Evolutionary conservation across 1,284 basidiomycete species (phyloP).

Genomic region (Ganoderma meredithae): DNA sequence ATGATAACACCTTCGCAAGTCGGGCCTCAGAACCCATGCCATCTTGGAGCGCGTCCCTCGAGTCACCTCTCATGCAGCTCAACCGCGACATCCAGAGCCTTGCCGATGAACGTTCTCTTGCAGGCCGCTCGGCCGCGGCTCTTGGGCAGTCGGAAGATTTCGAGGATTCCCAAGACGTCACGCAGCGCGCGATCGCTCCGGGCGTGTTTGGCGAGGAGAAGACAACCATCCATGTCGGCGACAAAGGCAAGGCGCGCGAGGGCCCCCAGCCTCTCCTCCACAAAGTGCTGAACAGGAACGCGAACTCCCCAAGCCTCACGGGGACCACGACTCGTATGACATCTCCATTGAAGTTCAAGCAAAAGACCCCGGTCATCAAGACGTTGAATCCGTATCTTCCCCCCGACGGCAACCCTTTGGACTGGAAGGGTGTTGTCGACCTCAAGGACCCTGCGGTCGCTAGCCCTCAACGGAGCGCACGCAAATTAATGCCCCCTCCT

Average conservation of each 20-base stretch:
- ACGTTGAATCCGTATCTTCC: constrained; percentile 70
- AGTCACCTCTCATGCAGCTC: constrained; percentile 79
- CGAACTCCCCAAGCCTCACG: constrained; percentile 29
- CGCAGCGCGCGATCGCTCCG: constrained; percentile 34
- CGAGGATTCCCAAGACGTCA: constrained; percentile 38
- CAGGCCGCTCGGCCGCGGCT: constrained; percentile 34
- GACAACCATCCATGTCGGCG: constrained; percentile 16
- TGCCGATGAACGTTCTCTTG: constrained; percentile 32
- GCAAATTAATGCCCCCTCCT: constrained; percentile 16
- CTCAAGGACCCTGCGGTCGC: constrained; percentile 65
- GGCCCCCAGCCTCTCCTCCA: constrained; percentile 49
- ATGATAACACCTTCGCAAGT: constrained; percentile 48
- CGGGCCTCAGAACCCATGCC: constrained; percentile 51
- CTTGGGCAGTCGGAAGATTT: constrained; percentile 25
- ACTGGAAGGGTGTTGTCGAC: constrained; percentile 82
- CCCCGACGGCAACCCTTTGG: constrained; percentile 52
- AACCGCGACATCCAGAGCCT: constrained; percentile 73
- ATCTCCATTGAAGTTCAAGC: constrained; percentile 55
- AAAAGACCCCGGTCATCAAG: constrained; percentile 63
- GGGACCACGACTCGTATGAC: constrained; percentile 37
- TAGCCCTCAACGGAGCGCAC: constrained; percentile 34
- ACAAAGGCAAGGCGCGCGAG: constrained; percentile 56
- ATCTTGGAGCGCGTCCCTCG: constrained; percentile 74
- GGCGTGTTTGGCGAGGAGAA: constrained; percentile 8
- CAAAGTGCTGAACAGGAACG: constrained; percentile 58